These are phyloP conservation scores for Zymoseptoria passerinii DNA, from an alignment of 2,329 filamentous ascomycete genomes.

Conservation along the genomic window DNA sequence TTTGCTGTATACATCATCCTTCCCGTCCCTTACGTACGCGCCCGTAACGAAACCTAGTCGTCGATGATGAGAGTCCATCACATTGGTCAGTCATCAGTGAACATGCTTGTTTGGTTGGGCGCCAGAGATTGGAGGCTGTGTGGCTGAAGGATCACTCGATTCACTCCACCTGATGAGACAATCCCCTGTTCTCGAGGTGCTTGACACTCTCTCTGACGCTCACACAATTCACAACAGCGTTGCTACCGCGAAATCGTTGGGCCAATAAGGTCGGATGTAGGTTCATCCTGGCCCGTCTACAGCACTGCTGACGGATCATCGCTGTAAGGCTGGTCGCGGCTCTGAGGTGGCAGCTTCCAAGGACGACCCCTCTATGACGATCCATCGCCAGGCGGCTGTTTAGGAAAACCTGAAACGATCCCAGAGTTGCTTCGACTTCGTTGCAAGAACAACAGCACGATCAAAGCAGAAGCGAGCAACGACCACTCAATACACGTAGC, in stretches of 20 bases:
- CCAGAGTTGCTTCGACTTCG: not conserved
- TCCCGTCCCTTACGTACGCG: too few relatives aligned
- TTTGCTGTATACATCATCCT: too few relatives aligned
- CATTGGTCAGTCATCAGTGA: not conserved
- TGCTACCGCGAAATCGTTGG: too few relatives aligned
- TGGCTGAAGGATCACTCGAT: not conserved
- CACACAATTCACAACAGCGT: too few relatives aligned
- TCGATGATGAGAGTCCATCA: not conserved
- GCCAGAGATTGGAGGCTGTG: not conserved
- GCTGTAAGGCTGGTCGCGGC: not conserved
- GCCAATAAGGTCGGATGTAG: too few relatives aligned
- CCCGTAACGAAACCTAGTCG: too few relatives aligned
- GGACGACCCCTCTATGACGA: not conserved
- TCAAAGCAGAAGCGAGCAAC: not conserved
- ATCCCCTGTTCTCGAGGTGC: not conserved
- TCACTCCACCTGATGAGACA: not conserved
- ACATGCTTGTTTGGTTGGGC: not conserved
- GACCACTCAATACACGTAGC: not conserved
- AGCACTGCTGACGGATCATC: not conserved
- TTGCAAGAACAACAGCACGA: not conserved
- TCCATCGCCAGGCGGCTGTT: not conserved
- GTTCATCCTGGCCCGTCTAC: too few relatives aligned
- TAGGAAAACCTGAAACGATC: not conserved
- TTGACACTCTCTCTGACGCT: not conserved
- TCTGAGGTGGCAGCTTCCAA: not conserved